Evolutionary conservation across 345 rosid genomes (phyloP).

Genomic region (Streptanthus diversifolius): DNA sequence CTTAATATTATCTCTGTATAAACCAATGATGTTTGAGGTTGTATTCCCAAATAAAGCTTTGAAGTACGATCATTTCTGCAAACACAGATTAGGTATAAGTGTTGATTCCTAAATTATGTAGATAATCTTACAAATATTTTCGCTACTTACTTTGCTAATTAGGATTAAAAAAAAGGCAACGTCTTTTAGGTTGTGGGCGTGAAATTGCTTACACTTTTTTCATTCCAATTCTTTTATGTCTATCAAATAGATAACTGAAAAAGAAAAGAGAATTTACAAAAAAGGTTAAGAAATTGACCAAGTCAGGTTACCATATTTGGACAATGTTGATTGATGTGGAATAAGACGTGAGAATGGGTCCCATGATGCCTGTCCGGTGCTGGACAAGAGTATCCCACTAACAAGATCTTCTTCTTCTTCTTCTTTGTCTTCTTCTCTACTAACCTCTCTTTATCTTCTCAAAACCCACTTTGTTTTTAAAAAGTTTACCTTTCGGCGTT

Average conservation of each 20-base stretch:
- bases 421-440: not conserved
- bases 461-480: constrained; percentile 13
- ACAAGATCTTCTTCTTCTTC: constrained; percentile 34
- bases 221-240: not conserved
- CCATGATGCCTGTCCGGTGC: constrained; percentile 47
- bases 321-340: constrained; percentile 10
- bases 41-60: no score
- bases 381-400: constrained; percentile 68
- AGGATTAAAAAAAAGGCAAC: not conserved
- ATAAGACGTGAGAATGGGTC: constrained; percentile 45
- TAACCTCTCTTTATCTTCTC: constrained; percentile 32
- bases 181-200: not conserved
- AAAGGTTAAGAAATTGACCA: constrained; percentile 33
- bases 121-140: not conserved
- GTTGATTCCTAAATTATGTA: not conserved
- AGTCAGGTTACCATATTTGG: constrained; percentile 26
- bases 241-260: not conserved
- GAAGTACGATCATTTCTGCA: no score
- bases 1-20: not conserved
- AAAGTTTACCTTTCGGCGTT: constrained; percentile 29
- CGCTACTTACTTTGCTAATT: not conserved
- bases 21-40: no score
- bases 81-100: not conserved
- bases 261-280: constrained; percentile 17
- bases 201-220: not conserved